Conservation (phyloP, 352 stramenopile species). For the Phytophthora rubi region DNA sequence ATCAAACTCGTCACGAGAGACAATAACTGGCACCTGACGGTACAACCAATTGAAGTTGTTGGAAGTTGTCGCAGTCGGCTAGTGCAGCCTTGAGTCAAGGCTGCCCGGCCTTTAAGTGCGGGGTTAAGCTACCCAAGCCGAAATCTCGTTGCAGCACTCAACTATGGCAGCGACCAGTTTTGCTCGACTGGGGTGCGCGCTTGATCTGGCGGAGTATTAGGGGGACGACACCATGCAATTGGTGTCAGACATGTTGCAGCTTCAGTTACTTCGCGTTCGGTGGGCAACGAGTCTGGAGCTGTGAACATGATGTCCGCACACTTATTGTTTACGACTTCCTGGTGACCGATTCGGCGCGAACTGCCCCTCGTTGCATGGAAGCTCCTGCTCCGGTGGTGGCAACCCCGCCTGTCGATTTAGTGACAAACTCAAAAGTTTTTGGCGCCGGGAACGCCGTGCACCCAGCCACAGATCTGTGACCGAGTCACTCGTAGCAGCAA, state of each 20-base stretch:
- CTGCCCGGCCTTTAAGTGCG: too few species aligned
- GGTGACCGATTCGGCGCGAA: not conserved
- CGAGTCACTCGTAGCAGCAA: not conserved
- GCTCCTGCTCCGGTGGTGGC: not conserved
- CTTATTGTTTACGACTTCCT: not conserved
- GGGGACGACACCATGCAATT: too few species aligned
- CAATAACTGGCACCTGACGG: constrained; percentile 11
- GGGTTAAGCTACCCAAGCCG: too few species aligned
- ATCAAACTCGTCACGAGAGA: not conserved
- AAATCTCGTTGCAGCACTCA: too few species aligned
- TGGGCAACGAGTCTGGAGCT: not conserved
- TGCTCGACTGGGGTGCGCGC: too few species aligned
- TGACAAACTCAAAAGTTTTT: not conserved
- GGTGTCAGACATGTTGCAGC: too few species aligned
- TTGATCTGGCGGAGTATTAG: not conserved
- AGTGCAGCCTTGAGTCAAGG: too few species aligned
- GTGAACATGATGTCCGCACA: not conserved
- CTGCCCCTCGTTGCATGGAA: not conserved
- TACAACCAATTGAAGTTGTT: constrained; percentile 13
- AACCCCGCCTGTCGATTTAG: not conserved
- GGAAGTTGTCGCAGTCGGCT: not conserved
- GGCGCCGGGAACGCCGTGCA: not conserved
- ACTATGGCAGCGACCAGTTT: too few species aligned
- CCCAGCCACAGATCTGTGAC: not conserved
- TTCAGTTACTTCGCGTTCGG: not conserved